Conservation (phyloP, 306 rosid species). For the Trifolium fragiferum region DNA sequence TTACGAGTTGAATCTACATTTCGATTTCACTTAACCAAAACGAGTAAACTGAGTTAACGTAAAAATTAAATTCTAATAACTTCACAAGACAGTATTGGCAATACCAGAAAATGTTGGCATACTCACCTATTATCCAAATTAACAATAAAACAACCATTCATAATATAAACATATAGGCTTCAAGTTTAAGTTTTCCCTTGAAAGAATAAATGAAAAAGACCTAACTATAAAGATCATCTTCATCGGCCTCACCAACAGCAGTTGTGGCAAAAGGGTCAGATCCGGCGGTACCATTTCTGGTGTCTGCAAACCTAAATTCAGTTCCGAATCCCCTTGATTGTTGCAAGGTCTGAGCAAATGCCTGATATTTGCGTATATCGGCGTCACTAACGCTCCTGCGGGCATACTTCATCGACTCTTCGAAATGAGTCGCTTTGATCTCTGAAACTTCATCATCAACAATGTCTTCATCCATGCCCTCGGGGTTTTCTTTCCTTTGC, state of each 20-base stretch:
- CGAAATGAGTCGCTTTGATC: constrained; percentile 61
- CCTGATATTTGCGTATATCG: constrained; percentile 64
- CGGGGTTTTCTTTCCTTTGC: constrained; percentile 56
- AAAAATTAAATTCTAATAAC: too few species aligned
- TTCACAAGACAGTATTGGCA: too few species aligned
- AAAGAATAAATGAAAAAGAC: too few species aligned
- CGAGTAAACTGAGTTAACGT: too few species aligned
- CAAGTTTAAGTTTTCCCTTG: too few species aligned
- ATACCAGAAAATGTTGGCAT: too few species aligned
- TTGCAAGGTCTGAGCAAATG: constrained; percentile 66
- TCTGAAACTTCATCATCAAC: constrained; percentile 53
- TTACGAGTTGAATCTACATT: too few species aligned
- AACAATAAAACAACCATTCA: too few species aligned
- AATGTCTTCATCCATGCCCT: constrained; percentile 59
- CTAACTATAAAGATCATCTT: constrained; percentile 54
- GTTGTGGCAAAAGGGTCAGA: constrained; percentile 53
- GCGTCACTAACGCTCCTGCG: constrained; percentile 68
- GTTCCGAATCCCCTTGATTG: constrained; percentile 63
- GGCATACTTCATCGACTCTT: constrained; percentile 65
- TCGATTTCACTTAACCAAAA: too few species aligned
- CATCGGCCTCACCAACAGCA: constrained; percentile 55
- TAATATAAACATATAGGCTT: too few species aligned
- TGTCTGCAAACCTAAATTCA: constrained; percentile 59
- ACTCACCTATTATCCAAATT: too few species aligned
- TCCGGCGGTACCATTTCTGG: constrained; percentile 38